These are phyloP conservation scores for Penicillium fimorum DNA, from an alignment of 495 filamentous ascomycete genomes.

Conservation along the genomic window DNA sequence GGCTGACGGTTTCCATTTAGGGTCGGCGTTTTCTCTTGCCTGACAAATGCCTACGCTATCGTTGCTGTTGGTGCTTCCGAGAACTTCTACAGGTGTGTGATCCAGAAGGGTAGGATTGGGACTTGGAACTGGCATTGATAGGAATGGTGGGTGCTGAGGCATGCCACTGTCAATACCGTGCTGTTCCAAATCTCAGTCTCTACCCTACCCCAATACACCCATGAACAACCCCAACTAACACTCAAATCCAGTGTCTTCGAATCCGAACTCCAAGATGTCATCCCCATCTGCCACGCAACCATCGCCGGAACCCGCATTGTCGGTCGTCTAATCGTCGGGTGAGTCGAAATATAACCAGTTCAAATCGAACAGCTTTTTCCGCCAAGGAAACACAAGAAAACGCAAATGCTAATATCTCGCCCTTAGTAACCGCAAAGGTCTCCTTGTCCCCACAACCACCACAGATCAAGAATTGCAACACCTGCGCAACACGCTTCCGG, in stretches of 20 bases:
- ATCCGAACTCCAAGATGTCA: slow-evolving; percentile 93
- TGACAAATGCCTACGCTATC: slow-evolving; percentile 94
- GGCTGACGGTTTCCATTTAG: slow-evolving; percentile 42
- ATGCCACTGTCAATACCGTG: not conserved
- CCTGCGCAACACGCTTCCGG: slow-evolving; percentile 88
- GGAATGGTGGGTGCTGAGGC: not conserved
- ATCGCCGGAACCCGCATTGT: slow-evolving; percentile 96
- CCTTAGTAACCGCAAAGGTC: slow-evolving; percentile 84
- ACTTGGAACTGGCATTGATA: not conserved
- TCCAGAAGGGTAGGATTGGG: not conserved
- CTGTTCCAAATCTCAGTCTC: not conserved
- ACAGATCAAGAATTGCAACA: slow-evolving; percentile 98
- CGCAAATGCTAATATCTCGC: slow-evolving; percentile 12
- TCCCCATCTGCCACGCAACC: slow-evolving; percentile 96
- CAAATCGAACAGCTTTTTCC: not conserved
- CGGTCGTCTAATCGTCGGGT: slow-evolving; percentile 92
- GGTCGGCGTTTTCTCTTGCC: slow-evolving; percentile 92
- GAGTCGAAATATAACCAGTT: slow-evolving; percentile 31
- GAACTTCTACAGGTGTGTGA: slow-evolving; percentile 87
- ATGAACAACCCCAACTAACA: slow-evolving; percentile 6
- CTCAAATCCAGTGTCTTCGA: slow-evolving; percentile 69
- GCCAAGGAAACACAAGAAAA: slow-evolving; percentile 1
- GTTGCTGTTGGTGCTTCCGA: slow-evolving; percentile 92
- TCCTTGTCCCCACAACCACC: slow-evolving; percentile 91
- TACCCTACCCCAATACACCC: not conserved